Evolutionary conservation across 2,329 filamentous ascomycete genomes (phyloP).

Genomic region (Pseudogymnoascus sp.): DNA sequence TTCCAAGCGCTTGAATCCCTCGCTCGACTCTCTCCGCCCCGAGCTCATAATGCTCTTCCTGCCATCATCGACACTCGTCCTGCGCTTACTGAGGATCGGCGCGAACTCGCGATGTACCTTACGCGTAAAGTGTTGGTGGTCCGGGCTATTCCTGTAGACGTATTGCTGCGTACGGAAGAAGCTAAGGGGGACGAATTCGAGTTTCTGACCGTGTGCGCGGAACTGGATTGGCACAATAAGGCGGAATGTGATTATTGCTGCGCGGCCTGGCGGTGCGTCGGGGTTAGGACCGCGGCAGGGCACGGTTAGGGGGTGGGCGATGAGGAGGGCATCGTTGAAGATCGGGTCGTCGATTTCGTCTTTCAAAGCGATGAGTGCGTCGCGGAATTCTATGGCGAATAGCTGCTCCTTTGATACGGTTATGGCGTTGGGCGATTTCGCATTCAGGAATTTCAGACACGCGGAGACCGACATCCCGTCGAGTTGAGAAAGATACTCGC

Average conservation of each 20-base stretch:
- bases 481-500: slow-evolving; percentile 48
- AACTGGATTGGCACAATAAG: slow-evolving; percentile 57
- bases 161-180: slow-evolving; percentile 65
- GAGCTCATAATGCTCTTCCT: slow-evolving; percentile 2
- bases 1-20: not conserved
- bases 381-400: slow-evolving; percentile 42
- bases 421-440: slow-evolving; percentile 33
- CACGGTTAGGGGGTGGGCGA: slow-evolving; percentile 38
- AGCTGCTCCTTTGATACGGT: slow-evolving; percentile 33
- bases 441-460: slow-evolving; percentile 37
- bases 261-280: slow-evolving; percentile 27
- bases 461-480: slow-evolving; percentile 38
- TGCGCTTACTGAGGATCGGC: slow-evolving; percentile 38
- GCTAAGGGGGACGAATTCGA: slow-evolving; percentile 54
- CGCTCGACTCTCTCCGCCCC: not conserved
- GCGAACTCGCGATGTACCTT: slow-evolving; percentile 57
- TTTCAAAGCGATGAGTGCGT: slow-evolving; percentile 38
- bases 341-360: slow-evolving; percentile 39
- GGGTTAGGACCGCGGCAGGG: slow-evolving; percentile 33
- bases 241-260: slow-evolving; percentile 49
- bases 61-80: slow-evolving; percentile 17
- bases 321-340: slow-evolving; percentile 42
- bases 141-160: slow-evolving; percentile 47
- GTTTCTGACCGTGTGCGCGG: slow-evolving; percentile 43
- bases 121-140: slow-evolving; percentile 54